Conservation (phyloP, 257 asterid species). For the Misopates orontium region DNA sequence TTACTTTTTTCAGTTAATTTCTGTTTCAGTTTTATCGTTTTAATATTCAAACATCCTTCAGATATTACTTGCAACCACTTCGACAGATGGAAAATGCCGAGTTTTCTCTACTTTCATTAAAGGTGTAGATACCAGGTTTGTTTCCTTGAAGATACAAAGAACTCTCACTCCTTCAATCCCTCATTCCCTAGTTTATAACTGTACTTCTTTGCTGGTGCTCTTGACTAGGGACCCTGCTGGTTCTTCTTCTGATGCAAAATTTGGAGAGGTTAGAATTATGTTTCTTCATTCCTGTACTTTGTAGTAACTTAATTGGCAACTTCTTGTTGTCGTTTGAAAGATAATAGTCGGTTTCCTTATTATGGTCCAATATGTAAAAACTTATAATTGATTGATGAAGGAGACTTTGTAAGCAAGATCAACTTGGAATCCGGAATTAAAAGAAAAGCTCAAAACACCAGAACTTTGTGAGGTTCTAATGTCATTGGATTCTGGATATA, state of each 20-base stretch:
- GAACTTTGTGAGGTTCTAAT: neutral
- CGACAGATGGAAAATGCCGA: slow-evolving; percentile 97
- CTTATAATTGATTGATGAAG: neutral
- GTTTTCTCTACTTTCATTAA: slow-evolving; percentile 97
- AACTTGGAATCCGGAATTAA: neutral
- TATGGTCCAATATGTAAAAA: neutral
- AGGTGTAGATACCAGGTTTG: slow-evolving; percentile 90
- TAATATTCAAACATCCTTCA: slow-evolving; percentile 28
- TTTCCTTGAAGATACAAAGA: slow-evolving; percentile 22
- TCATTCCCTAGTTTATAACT: slow-evolving; percentile 19
- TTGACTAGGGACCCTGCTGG: slow-evolving; percentile 57
- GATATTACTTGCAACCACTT: slow-evolving; percentile 94
- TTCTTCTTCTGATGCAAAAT: slow-evolving; percentile 69
- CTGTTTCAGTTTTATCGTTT: neutral
- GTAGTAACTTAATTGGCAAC: slow-evolving; percentile 21
- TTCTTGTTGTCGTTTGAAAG: too few relatives aligned
- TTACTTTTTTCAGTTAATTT: neutral
- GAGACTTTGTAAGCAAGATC: too few relatives aligned
- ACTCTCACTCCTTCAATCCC: slow-evolving; percentile 19
- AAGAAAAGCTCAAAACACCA: slow-evolving; percentile 5
- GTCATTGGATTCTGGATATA: slow-evolving; percentile 2
- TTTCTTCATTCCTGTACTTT: slow-evolving; percentile 20
- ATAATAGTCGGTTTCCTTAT: neutral
- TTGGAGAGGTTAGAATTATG: slow-evolving; percentile 78
- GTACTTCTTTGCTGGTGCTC: slow-evolving; percentile 30